phyloP scores from a whole-genome alignment of 495 filamentous ascomycete genomes.

The Talaromyces proteolyticus region DNA sequence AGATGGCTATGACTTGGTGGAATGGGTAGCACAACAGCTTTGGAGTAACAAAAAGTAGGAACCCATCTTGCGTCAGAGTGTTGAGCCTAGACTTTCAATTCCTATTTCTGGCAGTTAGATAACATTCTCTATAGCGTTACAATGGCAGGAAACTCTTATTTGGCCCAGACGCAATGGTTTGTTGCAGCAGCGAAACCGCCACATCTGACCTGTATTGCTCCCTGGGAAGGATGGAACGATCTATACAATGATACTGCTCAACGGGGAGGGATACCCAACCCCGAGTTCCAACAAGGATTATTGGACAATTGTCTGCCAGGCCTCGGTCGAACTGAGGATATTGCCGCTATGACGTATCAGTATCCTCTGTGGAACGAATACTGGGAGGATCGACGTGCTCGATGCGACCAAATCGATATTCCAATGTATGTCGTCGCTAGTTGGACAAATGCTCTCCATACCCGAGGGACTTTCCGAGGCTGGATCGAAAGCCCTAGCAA shows the following conservation, averaged over 20 bases:
- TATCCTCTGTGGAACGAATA: constrained; percentile 13
- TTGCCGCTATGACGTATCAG: constrained; percentile 6
- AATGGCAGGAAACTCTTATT: constrained; percentile 13
- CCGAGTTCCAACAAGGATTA: neutral
- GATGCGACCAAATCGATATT: constrained; percentile 9
- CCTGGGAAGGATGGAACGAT: constrained; percentile 33
- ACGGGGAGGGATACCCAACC: constrained; percentile 14
- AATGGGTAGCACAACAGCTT: constrained; percentile 10
- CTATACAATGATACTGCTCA: constrained; percentile 25
- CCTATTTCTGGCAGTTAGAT: too few species aligned
- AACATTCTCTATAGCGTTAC: too few species aligned
- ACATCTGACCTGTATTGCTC: constrained; percentile 30
- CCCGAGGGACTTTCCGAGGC: constrained; percentile 10
- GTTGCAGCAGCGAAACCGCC: constrained; percentile 30
- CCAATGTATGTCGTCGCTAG: constrained; percentile 18
- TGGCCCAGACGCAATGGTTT: constrained; percentile 31
- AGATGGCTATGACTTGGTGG: constrained; percentile 16
- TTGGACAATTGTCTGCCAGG: neutral
- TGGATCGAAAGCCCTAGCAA: constrained; percentile 5
- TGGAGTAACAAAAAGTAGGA: constrained; percentile 21
- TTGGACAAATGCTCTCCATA: constrained; percentile 14
- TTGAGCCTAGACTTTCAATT: too few species aligned
- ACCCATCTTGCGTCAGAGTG: too few species aligned
- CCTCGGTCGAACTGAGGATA: constrained; percentile 7
- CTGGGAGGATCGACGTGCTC: constrained; percentile 18